Evolutionary conservation across 148 eudicot species (phyloP), one percentile per base, ranked within the genome.

Genomic region (Tetragonia tetragonoides): DNA sequence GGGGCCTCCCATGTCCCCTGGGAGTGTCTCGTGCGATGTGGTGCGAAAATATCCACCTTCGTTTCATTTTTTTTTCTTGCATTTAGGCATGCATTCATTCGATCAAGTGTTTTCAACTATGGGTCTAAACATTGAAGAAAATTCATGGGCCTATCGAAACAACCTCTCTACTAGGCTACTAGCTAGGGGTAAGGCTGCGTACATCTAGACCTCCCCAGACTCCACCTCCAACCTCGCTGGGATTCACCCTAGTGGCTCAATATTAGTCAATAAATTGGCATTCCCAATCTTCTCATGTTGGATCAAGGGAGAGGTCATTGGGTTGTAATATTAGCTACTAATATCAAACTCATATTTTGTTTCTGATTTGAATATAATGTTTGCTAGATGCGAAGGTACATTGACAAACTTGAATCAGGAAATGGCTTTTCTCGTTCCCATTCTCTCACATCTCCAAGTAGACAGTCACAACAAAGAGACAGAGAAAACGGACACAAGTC

Each of bases 401-500:
- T 87, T 64, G 91, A 87, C 21, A 87, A 85, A 76, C 85, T 83
- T 71, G 89, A 88, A 75, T 75, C 84, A 75, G 89, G 87, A 72
- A 86, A 86, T 82, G 87, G 83, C 76, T 75, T 77, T 68, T 70
- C 83, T 68, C 82, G 86, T 67, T 44, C 83, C 49, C 92, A 86
- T 86, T 82, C 88, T 73, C 80, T 81, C 47, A 81, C 79, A 5
- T 86, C 88, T 64, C 86, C 90, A 41, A 80, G 84, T 78, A 84
- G 86, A 70, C 79, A 88, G 61, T 79, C 86, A 34, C 96, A 86
- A 73, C 81, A 81, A 47, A 91, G 81, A 83, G 91, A 88, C 54
- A 81, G 78, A 73, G 87, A 77, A 77, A 87, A 83, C 82, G 98
- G 95, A 73, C 88, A 85, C 28, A 84, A 88, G 75, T 70, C 93